Conservation (phyloP, 495 filamentous ascomycete genomes). For the Choiromyces venosus region DNA sequence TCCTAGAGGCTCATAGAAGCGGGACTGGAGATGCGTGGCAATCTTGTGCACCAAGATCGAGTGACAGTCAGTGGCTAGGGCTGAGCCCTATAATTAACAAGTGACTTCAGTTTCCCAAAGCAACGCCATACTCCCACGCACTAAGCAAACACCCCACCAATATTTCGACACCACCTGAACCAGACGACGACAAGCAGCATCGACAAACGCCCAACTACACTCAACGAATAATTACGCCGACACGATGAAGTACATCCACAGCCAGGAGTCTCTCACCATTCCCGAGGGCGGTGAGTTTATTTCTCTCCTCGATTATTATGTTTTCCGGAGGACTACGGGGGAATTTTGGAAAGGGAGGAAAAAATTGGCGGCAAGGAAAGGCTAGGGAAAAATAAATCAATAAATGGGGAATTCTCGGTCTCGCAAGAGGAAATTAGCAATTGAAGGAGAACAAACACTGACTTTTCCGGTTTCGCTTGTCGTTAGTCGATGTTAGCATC, state of each 20-base stretch:
- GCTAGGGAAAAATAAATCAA: conserved; percentile 13
- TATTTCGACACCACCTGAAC: background rate
- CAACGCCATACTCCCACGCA: background rate
- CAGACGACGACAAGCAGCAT: background rate
- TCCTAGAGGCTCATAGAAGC: background rate
- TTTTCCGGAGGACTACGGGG: background rate
- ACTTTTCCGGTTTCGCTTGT: conserved; percentile 45
- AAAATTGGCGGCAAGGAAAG: background rate
- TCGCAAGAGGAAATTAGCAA: conserved; percentile 11
- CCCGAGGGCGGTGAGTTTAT: conserved; percentile 86
- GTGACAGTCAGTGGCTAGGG: background rate
- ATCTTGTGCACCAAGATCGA: background rate
- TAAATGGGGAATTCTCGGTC: conserved; percentile 28
- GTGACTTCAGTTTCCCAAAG: background rate
- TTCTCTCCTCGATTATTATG: conserved; percentile 29
- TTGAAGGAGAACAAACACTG: conserved; percentile 37
- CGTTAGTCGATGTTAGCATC: conserved; percentile 86
- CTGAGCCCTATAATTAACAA: background rate
- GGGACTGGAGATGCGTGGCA: no score
- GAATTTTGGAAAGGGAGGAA: conserved; percentile 6
- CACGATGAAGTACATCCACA: conserved; percentile 99
- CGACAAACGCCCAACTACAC: background rate
- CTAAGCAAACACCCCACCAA: background rate
- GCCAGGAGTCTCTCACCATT: conserved; percentile 84
- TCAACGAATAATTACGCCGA: conserved; percentile 35